Evolutionary conservation across 306 rosid species (phyloP).

Genomic region (Cotoneaster glaucophyllus): DNA sequence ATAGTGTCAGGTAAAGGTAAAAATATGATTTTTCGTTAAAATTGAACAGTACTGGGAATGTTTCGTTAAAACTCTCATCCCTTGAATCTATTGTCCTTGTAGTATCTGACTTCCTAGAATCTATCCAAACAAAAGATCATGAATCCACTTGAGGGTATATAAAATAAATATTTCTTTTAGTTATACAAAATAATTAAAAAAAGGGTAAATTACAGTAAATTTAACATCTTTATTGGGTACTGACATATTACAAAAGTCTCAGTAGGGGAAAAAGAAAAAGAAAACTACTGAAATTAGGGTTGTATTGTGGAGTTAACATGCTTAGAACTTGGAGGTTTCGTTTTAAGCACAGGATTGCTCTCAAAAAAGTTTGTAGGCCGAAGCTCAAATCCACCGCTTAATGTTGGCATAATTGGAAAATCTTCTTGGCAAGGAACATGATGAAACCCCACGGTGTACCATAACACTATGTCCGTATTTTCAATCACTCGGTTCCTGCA

Average conservation of each 20-base stretch:
- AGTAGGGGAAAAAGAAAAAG: neutral
- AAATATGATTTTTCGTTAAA: too few species aligned
- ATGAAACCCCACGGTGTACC: conserved; percentile 57
- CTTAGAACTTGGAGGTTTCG: conserved; percentile 16
- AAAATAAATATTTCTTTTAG: too few species aligned
- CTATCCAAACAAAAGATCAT: too few species aligned
- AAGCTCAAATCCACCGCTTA: conserved; percentile 44
- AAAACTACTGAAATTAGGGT: neutral
- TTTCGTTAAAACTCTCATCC: too few species aligned
- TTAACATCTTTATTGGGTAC: neutral
- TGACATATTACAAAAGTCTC: neutral
- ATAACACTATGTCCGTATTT: conserved; percentile 23
- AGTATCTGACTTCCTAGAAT: too few species aligned
- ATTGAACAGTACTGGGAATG: too few species aligned
- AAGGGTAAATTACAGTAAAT: too few species aligned
- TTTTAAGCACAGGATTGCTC: conserved; percentile 55
- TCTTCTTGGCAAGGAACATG: conserved; percentile 67
- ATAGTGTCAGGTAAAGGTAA: too few species aligned
- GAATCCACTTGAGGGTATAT: too few species aligned
- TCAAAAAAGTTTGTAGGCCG: conserved; percentile 70
- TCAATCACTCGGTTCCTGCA: conserved; percentile 14
- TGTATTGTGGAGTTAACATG: neutral
- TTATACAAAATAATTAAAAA: neutral
- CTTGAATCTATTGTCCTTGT: too few species aligned
- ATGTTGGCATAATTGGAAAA: conserved; percentile 62